A percentile compares a stretch with the other conserved stretches of the same genome.
These are phyloP conservation scores for Coemansia guatemalensis DNA, from an alignment of 192 early-diverging fungal species.

Conservation along the genomic window DNA sequence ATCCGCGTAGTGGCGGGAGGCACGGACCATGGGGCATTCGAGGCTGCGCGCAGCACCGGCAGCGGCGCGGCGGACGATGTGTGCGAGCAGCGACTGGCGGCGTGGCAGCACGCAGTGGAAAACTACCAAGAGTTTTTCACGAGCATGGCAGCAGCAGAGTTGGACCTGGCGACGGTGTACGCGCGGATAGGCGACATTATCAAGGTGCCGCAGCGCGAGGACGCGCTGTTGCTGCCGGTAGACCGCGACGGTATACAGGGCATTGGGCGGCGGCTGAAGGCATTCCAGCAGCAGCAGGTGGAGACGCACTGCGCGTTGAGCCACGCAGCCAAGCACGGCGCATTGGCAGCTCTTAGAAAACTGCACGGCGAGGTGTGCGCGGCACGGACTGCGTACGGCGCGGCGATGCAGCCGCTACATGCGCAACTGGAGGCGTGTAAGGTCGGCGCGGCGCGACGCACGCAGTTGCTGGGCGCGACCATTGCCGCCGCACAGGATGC, in stretches of 20 bases:
- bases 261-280: slow-evolving; percentile 31
- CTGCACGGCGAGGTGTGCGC: slow-evolving; percentile 15
- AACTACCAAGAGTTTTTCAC: slow-evolving; percentile 45
- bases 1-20: slow-evolving; percentile 34
- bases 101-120: slow-evolving; percentile 36
- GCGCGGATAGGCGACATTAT: slow-evolving; percentile 50
- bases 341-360: slow-evolving; percentile 15
- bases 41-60: slow-evolving; percentile 31
- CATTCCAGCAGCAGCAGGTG: slow-evolving; percentile 46
- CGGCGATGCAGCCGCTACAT: slow-evolving; percentile 14
- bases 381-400: slow-evolving; percentile 19
- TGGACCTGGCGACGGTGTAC: slow-evolving; percentile 51
- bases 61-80: slow-evolving; percentile 40
- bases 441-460: slow-evolving; percentile 12
- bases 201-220: slow-evolving; percentile 33
- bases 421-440: slow-evolving; percentile 26
- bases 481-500: slow-evolving; percentile 15
- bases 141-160: slow-evolving; percentile 53
- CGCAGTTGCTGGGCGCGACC: slow-evolving; percentile 19
- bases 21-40: slow-evolving; percentile 15
- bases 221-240: slow-evolving; percentile 26
- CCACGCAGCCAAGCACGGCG: slow-evolving; percentile 18
- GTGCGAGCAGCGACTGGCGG: slow-evolving; percentile 43
- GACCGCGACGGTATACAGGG: slow-evolving; percentile 30
- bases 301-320: slow-evolving; percentile 48